Conservation (phyloP, 768 basidiomycete species). For the Clavaria fumosa region DNA sequence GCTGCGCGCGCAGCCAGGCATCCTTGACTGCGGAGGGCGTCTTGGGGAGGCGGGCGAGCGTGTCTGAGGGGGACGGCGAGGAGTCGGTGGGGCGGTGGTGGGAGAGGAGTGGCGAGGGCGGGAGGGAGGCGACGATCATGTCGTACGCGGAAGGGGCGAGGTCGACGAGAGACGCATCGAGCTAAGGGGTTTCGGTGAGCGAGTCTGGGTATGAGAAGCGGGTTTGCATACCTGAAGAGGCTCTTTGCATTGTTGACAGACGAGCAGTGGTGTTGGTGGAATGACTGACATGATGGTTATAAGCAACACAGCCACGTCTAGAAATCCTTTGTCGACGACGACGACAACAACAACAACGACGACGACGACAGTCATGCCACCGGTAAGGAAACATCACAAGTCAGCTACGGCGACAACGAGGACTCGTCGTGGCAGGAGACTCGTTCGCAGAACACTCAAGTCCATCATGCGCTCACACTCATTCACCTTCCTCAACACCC, state of each 20-base stretch:
- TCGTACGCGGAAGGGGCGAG: constrained; percentile 79
- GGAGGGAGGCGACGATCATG: constrained; percentile 57
- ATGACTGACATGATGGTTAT: too few relatives aligned
- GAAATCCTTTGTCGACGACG: too few relatives aligned
- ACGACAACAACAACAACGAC: too few relatives aligned
- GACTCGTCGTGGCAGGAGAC: too few relatives aligned
- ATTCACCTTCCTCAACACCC: constrained; percentile 46
- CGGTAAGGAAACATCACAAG: too few relatives aligned
- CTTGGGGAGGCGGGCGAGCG: constrained; percentile 30
- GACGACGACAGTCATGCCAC: too few relatives aligned
- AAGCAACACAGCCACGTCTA: too few relatives aligned
- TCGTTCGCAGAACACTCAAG: constrained; percentile 31
- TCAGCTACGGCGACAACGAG: too few relatives aligned
- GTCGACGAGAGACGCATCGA: constrained; percentile 85
- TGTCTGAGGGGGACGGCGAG: constrained; percentile 32
- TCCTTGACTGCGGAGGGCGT: constrained; percentile 37
- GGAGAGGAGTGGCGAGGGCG: constrained; percentile 37
- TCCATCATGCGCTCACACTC: constrained; percentile 59
- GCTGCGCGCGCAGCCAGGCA: constrained; percentile 51
- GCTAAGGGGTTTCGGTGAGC: constrained; percentile 21
- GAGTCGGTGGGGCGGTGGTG: constrained; percentile 21
- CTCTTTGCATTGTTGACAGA: constrained; percentile 87
- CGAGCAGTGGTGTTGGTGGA: too few relatives aligned
- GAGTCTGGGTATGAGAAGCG: constrained; percentile 2
- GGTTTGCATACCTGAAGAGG: constrained; percentile 51